Base-by-base conservation (phyloP, 2,329 filamentous ascomycete species). In the Myriosclerotinia scirpicola region DNA sequence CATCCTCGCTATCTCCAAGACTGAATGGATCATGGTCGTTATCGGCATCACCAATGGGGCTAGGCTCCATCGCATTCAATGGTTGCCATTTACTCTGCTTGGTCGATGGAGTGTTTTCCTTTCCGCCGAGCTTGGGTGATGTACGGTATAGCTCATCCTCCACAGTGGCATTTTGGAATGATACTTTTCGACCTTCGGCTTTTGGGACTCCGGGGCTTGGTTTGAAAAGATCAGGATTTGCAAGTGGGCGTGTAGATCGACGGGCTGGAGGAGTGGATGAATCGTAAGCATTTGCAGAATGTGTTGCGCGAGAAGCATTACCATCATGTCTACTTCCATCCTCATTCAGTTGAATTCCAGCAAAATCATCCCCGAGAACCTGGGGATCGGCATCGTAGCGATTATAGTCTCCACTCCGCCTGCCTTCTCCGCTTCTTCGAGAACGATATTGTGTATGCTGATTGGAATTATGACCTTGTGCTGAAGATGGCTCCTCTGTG, bases 81-180 rank as follows among this genome's bases (percentile, higher is more conserved):
- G 95, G 94, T 78, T 99, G 94, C 95, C 95, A 99, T 81, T 99
- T 99, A 84, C 93, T 97, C 55, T 86, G 79, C 80, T 93, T 95
- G 71, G 81, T 79, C n/a, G 81, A 77, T 34, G 79, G 75, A 40
- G 77, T 74, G 68, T 72, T 79, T 75, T 83, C 86, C 78, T 83
- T 87, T 71, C 81, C 81, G 38, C 78, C 82, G 63, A 80, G 80
- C 76, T 76, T 82, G 42, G 88, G 85, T 60, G 87, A 87, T 14
- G 84, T 82, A 67, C 88, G 86, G 76, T 96, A 95, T 67, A 90
- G 87, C 72, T 89, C 85, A 56, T 97, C 92, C 73, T 96, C 91
- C 14, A 38, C 58, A 2, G 91, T 69, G 26, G 71, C 86, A 42
- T 83, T 82, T 73, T 86, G 83, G 76, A 86, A 86, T 15, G 82